These are phyloP conservation scores for Lachnellula arida DNA, from an alignment of 2,329 filamentous ascomycete genomes.

Conservation along the genomic window DNA sequence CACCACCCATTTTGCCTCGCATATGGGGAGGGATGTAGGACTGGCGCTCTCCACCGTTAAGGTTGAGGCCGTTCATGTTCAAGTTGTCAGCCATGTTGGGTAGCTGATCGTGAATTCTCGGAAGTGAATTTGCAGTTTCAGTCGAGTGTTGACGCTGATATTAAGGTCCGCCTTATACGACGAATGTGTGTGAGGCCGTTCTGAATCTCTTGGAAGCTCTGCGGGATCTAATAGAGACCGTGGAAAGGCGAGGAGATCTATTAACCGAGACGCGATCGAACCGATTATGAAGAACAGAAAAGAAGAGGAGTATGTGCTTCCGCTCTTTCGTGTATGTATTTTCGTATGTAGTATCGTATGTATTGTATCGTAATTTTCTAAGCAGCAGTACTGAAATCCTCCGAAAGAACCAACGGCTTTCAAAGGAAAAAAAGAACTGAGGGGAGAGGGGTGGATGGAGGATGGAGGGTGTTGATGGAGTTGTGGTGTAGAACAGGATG, in stretches of 20 bases:
- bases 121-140: background rate
- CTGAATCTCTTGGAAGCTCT: constrained; percentile 22
- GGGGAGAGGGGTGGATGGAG: constrained; percentile 13
- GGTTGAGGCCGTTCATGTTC: constrained; percentile 71
- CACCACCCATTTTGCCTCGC: constrained; percentile 51
- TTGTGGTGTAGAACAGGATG: constrained; percentile 11
- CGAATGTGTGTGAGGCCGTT: constrained; percentile 9
- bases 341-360: background rate
- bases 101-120: constrained; percentile 5
- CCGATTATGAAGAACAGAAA: constrained; percentile 21
- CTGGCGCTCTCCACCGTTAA: constrained; percentile 52
- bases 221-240: constrained; percentile 24
- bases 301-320: constrained; percentile 19
- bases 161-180: constrained; percentile 12
- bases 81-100: constrained; percentile 76
- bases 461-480: constrained; percentile 13
- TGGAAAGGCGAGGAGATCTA: constrained; percentile 22
- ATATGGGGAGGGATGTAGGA: constrained; percentile 86
- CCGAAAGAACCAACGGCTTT: constrained; percentile 39
- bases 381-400: constrained; percentile 31
- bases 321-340: background rate
- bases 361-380: no score
- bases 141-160: constrained; percentile 1
- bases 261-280: constrained; percentile 30
- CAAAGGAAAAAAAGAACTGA: constrained; percentile 36